Conservation (phyloP, 805 yeast genomes). For the Candida railenensis region DNA sequence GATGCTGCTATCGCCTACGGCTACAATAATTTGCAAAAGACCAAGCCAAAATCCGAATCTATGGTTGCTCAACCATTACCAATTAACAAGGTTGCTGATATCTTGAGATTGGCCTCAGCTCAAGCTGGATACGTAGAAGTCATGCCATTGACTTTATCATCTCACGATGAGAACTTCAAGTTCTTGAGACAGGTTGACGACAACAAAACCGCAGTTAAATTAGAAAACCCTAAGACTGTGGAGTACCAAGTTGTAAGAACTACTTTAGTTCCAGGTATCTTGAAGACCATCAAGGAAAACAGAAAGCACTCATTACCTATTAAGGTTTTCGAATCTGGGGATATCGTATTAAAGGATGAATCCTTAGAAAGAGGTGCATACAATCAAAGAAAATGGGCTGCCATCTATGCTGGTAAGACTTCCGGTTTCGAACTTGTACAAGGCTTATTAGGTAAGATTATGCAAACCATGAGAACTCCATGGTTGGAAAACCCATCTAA, state of each 20-base stretch:
- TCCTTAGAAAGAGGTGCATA: slow-evolving; percentile 82
- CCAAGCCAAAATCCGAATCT: slow-evolving; percentile 74
- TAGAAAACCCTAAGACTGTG: slow-evolving; percentile 93
- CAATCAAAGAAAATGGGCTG: slow-evolving; percentile 94
- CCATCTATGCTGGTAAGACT: slow-evolving; percentile 89
- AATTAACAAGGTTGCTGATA: slow-evolving; percentile 86
- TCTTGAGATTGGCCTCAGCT: slow-evolving; percentile 84
- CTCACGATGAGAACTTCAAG: slow-evolving; percentile 95
- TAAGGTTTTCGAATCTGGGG: slow-evolving; percentile 93
- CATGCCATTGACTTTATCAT: slow-evolving; percentile 90
- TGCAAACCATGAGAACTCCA: slow-evolving; percentile 91
- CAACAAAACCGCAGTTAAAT: slow-evolving; percentile 74
- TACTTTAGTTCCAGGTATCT: slow-evolving; percentile 86
- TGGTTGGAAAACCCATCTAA: slow-evolving; percentile 64
- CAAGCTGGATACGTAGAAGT: slow-evolving; percentile 97
- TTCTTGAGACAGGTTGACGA: slow-evolving; percentile 76
- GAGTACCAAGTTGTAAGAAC: slow-evolving; percentile 99
- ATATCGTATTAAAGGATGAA: slow-evolving; percentile 82
- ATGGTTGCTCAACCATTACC: slow-evolving; percentile 87
- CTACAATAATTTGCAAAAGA: slow-evolving; percentile 79
- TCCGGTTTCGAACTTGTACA: slow-evolving; percentile 94
- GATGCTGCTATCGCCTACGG: slow-evolving; percentile 98
- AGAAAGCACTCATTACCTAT: slow-evolving; percentile 94
- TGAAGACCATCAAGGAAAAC: slow-evolving; percentile 94
- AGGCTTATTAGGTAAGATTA: slow-evolving; percentile 89